These are phyloP conservation scores for Aspergillus niger DNA, from an alignment of 2,329 filamentous ascomycete genomes.

Conservation along the genomic window DNA sequence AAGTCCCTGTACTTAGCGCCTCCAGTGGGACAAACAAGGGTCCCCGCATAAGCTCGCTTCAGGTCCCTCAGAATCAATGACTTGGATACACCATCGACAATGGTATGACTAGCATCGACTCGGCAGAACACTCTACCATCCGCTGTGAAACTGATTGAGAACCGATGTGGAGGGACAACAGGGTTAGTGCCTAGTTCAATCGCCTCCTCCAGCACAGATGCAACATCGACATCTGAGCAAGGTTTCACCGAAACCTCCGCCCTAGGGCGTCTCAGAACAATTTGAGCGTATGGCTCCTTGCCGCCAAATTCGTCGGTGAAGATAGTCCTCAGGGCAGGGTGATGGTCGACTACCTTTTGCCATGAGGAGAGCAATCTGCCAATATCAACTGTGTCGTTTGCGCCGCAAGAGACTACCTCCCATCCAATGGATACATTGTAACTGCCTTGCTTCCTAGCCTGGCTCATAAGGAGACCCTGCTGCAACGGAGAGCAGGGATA, in stretches of 20 bases:
- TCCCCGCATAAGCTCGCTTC: not conserved
- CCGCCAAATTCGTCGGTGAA: conserved; percentile 20
- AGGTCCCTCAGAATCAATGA: not conserved
- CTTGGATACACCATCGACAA: not conserved
- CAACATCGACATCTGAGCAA: not conserved
- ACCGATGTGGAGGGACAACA: not conserved
- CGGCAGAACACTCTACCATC: not conserved
- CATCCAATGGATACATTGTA: conserved; percentile 1
- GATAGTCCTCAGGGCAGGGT: conserved; percentile 21
- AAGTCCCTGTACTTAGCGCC: conserved; percentile 3
- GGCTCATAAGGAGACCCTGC: conserved; percentile 22
- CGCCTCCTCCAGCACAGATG: not conserved
- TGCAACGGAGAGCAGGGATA: conserved; percentile 30
- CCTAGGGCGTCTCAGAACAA: conserved; percentile 23
- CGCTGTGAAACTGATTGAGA: not conserved
- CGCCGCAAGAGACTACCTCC: not conserved
- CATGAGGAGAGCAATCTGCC: conserved; percentile 14
- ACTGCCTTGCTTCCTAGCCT: not conserved
- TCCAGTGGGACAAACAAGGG: not conserved
- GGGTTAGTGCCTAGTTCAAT: not conserved
- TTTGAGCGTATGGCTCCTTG: conserved; percentile 20
- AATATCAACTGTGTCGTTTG: not conserved
- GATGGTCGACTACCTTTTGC: conserved; percentile 18
- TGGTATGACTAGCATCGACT: not conserved
- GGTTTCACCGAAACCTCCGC: conserved; percentile 10